Base-by-base conservation (phyloP, 73 alveolate genomes). In the Paramecium tetraurelia region DNA sequence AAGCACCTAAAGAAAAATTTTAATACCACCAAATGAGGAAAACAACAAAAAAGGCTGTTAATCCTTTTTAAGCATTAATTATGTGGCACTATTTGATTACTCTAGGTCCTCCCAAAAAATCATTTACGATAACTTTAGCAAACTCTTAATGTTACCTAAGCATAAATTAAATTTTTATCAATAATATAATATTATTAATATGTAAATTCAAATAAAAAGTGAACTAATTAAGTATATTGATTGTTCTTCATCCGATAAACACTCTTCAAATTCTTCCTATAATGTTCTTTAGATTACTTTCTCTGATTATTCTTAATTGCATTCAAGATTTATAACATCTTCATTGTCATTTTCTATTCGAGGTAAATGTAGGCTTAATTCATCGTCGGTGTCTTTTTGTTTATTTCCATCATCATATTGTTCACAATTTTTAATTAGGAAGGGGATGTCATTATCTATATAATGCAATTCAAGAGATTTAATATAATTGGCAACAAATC, bases 1-100 rank as follows among this genome's bases (percentile, higher is more conserved):
- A 98, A 16, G 98, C 98, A n/a, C 99, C 99, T 14, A 57, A 76
- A 20, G 99, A 96, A 95, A 87, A 98, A 85, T 97, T 97, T 38
- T 98, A 86, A 88, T 92, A 97, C 93, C 96, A 96, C 86, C 71
- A 33, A 99, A 98, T 98, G 48, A 98, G 94, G 69, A 70, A 38
- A 1, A 95, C 84, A 24, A 95, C 77, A 22, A 77, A 89, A 22
- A 94, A 14, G 29, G 93, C 76, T 27, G 96, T 93, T 38, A 94
- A 93, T 29, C 96, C 95, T 90, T 97, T 97, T 69, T 88, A 92
- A 7, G 90, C 18, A 89, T 97, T 97, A 76, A 95, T 94, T 31
- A 80, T 36, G 88, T 92, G 93, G 16, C 93, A 88, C 70, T 85
- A 36, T 27, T 92, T 92, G 31, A 96, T 40, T 21, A 96, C 14